Conservation (phyloP, 1,284 basidiomycete genomes). For the Malassezia caprae region DNA sequence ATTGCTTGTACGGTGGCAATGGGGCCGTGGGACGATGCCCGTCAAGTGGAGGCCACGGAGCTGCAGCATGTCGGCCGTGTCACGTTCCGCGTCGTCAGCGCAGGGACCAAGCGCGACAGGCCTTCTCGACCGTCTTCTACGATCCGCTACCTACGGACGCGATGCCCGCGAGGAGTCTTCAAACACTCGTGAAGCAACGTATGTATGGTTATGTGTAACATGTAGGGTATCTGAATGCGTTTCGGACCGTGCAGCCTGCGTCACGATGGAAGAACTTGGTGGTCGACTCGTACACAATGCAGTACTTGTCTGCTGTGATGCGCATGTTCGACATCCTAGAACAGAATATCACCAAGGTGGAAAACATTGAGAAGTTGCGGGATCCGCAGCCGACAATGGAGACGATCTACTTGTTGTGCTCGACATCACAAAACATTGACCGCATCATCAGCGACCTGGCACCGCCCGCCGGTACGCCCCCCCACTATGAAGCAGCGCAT, state of each 20-base stretch:
- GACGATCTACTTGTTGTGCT: slow-evolving; percentile 70
- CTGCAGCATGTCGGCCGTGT: not conserved
- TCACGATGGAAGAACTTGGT: slow-evolving; percentile 85
- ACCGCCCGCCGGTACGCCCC: slow-evolving; percentile 22
- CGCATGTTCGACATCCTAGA: slow-evolving; percentile 59
- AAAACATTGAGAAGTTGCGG: slow-evolving; percentile 41
- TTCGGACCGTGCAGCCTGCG: slow-evolving; percentile 43
- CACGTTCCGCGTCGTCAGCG: slow-evolving; percentile 3
- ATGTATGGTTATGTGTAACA: not conserved
- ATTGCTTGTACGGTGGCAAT: not conserved
- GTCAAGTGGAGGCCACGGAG: not conserved
- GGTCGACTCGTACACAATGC: slow-evolving; percentile 82
- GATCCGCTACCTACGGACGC: not conserved
- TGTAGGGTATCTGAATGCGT: slow-evolving; percentile 34
- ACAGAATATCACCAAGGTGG: slow-evolving; percentile 42
- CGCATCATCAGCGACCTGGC: slow-evolving; percentile 59
- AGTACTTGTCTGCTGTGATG: slow-evolving; percentile 71
- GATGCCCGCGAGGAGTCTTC: slow-evolving; percentile 19
- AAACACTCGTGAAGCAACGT: slow-evolving; percentile 18
- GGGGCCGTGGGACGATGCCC: not conserved
- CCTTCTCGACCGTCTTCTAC: not conserved
- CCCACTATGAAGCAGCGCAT: slow-evolving; percentile 76
- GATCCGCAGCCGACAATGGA: slow-evolving; percentile 32
- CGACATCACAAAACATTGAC: slow-evolving; percentile 85
- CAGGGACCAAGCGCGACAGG: slow-evolving; percentile 11